Conservation (phyloP, 2,329 filamentous ascomycete genomes). For the Leptoxyphium fumago region DNA sequence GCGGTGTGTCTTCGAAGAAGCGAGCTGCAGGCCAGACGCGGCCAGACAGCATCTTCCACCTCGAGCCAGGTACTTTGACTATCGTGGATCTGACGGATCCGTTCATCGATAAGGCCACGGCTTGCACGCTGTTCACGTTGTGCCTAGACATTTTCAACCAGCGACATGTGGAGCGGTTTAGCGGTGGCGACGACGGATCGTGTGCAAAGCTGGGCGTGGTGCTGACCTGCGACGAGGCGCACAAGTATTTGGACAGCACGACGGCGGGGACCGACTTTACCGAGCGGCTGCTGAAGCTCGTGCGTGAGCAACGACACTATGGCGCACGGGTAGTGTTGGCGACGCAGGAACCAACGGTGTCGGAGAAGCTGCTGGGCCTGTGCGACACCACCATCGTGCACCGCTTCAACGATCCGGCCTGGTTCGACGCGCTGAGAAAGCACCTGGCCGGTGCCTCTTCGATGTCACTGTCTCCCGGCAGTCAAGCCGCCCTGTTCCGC, state of each 20-base stretch:
- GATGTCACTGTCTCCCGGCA: constrained; percentile 3
- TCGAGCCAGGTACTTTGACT: constrained; percentile 38
- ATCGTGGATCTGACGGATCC: constrained; percentile 63
- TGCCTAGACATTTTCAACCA: constrained; percentile 53
- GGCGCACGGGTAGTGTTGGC: constrained; percentile 54
- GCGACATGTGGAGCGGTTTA: background rate
- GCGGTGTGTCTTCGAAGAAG: constrained; percentile 4
- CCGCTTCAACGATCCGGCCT: constrained; percentile 52
- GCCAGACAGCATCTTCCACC: constrained; percentile 10
- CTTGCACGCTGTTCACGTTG: constrained; percentile 60
- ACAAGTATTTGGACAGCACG: constrained; percentile 55
- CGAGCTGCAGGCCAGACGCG: background rate
- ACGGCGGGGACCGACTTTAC: constrained; percentile 45
- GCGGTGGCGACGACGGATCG: constrained; percentile 16
- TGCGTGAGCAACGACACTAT: constrained; percentile 57
- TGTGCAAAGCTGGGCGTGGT: constrained; percentile 34
- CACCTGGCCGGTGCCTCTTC: constrained; percentile 33
- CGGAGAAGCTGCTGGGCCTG: constrained; percentile 51
- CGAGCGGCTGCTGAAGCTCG: constrained; percentile 43
- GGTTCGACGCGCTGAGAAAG: constrained; percentile 35
- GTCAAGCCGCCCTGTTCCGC: constrained; percentile 12
- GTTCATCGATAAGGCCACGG: constrained; percentile 50
- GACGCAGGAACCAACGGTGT: constrained; percentile 64
- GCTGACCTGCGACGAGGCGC: constrained; percentile 61
- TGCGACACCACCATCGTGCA: constrained; percentile 61